These are phyloP conservation scores for Solanum hybrid DNA, from an alignment of 305 asterid genomes.

Conservation along the genomic window DNA sequence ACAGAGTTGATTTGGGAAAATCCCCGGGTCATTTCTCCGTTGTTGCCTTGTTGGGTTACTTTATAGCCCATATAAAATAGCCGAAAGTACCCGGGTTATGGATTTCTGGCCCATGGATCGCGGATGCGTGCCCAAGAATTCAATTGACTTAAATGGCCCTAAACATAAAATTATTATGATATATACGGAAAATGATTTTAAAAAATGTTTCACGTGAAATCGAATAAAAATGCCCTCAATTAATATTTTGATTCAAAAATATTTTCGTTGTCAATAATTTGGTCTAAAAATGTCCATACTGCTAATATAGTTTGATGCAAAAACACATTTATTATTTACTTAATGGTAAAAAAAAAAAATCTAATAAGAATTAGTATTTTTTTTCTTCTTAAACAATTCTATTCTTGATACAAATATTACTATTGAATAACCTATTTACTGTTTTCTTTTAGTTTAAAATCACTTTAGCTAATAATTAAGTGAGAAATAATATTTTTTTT, in stretches of 20 bases:
- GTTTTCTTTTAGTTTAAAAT: too few species aligned
- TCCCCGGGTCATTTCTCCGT: background rate
- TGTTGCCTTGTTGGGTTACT: background rate
- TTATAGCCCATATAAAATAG: background rate
- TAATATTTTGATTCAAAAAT: background rate
- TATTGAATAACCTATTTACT: too few species aligned
- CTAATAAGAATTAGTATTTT: too few species aligned
- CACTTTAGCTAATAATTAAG: too few species aligned
- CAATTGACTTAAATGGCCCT: background rate
- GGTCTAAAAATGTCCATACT: background rate
- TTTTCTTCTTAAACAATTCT: too few species aligned
- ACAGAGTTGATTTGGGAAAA: background rate
- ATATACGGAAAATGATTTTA: background rate
- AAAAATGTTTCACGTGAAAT: background rate
- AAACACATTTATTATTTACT: background rate
- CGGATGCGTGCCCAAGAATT: background rate
- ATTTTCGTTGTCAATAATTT: background rate
- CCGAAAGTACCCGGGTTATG: background rate
- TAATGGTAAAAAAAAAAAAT: background rate
- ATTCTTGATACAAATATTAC: too few species aligned
- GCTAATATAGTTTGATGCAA: background rate
- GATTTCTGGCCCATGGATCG: background rate
- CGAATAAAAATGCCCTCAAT: background rate
- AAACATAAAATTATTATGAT: background rate
- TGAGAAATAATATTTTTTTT: too few species aligned